A percentile compares a stretch with the other conserved stretches of the same genome.
Evolutionary conservation across 441 rosid genomes (phyloP).

Genomic region (Bruguiera hainesii): DNA sequence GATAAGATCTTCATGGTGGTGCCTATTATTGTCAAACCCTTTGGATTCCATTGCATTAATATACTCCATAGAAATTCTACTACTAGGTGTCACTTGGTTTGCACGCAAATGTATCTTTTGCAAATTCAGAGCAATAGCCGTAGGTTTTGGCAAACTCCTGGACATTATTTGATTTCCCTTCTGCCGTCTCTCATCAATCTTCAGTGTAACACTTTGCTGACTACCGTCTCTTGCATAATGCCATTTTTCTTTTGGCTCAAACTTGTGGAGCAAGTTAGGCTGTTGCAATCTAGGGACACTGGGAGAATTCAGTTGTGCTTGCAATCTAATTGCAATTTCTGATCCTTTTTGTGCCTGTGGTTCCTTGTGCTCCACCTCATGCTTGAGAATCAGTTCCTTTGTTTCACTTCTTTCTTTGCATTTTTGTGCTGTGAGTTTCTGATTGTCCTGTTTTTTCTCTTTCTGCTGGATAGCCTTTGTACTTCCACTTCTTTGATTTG

Average conservation of each 20-base stretch:
- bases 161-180: constrained; percentile 27
- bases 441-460: constrained; percentile 33
- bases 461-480: constrained; percentile 31
- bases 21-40: constrained; percentile 21
- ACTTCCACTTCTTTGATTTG: constrained; percentile 28
- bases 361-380: constrained; percentile 34
- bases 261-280: constrained; percentile 19
- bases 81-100: constrained; percentile 35
- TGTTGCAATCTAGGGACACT: constrained; percentile 26
- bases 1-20: constrained; percentile 23
- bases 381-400: constrained; percentile 27
- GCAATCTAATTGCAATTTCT: constrained; percentile 23
- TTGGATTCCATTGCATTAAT: constrained; percentile 23
- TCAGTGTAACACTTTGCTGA: constrained; percentile 35
- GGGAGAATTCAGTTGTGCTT: constrained; percentile 30
- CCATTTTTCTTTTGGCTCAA: constrained; percentile 30
- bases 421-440: constrained; percentile 32
- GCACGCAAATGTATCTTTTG: constrained; percentile 28
- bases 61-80: constrained; percentile 29
- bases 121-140: constrained; percentile 23
- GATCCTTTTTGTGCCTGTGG: constrained; percentile 25
- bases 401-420: constrained; percentile 27
- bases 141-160: constrained; percentile 26
- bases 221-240: constrained; percentile 28
- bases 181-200: constrained; percentile 33